Evolutionary conservation across 2,329 filamentous ascomycete species (phyloP), one percentile per base, ranked within the genome.

Genomic region (Aureobasidium namibiae): DNA sequence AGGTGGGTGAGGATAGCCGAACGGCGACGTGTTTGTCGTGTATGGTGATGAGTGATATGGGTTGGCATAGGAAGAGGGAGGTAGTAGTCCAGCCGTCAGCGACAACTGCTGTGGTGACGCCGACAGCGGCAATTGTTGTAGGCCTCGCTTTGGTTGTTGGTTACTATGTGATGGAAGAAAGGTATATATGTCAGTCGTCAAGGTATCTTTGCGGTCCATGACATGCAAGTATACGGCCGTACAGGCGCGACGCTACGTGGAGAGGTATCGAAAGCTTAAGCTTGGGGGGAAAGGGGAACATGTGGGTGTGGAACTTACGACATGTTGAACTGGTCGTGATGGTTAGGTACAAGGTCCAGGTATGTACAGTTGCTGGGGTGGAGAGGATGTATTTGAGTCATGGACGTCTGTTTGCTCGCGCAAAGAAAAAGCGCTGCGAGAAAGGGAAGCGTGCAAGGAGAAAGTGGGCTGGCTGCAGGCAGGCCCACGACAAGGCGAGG

Each of bases 21-120:
- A 57, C 58, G 57, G 65, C 64, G 34, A 66, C 59, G 59, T 64
- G 63, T 46, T 73, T 73, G 34, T 74, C 72, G 63, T 76, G 75
- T 65, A 75, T 65, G 63, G 69, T 75, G 67, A 75, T 14, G 50
- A 36, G 24, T 61, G 59, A 31, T 56, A 56, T 38, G 52, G 59
- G 38, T 61, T 61, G 5, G 58, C 29, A 52, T 61, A 57, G 4
- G 59, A 56, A n/a, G 59, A 45, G 24, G 59, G 59, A 56, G 48
- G 46, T 33, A 52, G 29, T 48, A 60, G 16, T 11, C 50, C 49
- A 10, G 49, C 46, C n/a, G 49, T 26, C 33, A 56, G 38, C 31
- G 59, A 56, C 38, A 54, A 21, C 46, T 59, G 57, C 21, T 50
- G 46, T 29, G 57, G 57, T 21, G 57, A 50, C 39, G 46, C 45